A percentile compares a stretch with the other conserved stretches of the same genome.
phyloP scores from a whole-genome alignment of 78 protist species.

The Corallochytrium limacisporum region DNA sequence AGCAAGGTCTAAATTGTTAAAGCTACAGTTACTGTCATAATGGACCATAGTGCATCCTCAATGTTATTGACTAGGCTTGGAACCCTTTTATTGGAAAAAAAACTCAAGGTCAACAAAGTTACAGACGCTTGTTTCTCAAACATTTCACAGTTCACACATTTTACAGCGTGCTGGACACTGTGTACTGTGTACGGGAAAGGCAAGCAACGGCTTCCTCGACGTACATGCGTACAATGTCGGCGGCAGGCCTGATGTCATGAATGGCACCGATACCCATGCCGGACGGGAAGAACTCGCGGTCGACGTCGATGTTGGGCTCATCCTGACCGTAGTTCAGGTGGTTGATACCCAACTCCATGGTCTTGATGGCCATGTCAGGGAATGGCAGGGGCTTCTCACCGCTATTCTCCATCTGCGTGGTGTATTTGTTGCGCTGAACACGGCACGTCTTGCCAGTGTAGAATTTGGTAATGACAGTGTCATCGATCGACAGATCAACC shows the following conservation, averaged over 20 bases:
- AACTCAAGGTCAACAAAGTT: too few species aligned
- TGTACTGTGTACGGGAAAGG: too few species aligned
- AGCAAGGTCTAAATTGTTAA: too few species aligned
- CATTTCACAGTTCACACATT: too few species aligned
- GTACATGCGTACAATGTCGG: neutral
- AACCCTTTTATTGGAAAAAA: too few species aligned
- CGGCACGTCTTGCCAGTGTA: conserved; percentile 7
- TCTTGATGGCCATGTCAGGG: neutral
- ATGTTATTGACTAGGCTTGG: too few species aligned
- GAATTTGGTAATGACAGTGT: neutral
- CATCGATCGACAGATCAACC: neutral
- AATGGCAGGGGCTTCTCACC: neutral
- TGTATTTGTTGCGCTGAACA: neutral
- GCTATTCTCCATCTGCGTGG: neutral
- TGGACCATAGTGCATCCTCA: too few species aligned
- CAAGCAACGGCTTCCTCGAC: conserved; percentile 3
- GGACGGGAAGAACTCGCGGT: neutral
- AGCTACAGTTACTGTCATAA: too few species aligned
- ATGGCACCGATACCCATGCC: conserved; percentile 5
- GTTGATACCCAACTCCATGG: neutral
- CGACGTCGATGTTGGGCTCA: neutral
- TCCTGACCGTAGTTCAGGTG: neutral
- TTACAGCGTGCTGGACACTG: too few species aligned
- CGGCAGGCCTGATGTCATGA: neutral
- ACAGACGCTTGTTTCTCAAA: too few species aligned